Base-by-base conservation (phyloP, 2,329 filamentous ascomycete species). In the Trichoderma hamatum region DNA sequence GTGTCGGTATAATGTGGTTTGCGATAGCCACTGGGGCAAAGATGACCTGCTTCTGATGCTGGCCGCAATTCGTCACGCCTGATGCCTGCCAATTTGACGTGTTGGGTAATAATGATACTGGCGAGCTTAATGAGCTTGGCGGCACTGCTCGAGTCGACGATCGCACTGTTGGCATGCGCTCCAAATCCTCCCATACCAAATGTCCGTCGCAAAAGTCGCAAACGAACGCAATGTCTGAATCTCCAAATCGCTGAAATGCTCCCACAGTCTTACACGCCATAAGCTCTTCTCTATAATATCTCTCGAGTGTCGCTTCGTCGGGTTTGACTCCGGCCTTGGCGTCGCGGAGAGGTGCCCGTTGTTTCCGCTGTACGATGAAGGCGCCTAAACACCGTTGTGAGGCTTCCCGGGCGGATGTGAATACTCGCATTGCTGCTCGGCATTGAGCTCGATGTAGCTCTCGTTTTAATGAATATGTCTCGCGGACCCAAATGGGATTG, bases 181-280 rank as follows among this genome's bases (percentile, higher is more conserved):
- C 80, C 36, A 89, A 73, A 73, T 89, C 85, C 69, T 85, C 82
- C 87, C 87, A 89, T 26, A 89, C 78, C 28, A 89, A 78, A 73
- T 86, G 85, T 2, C 87, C 87, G 74, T 88, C 86, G 78, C 87
- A 89, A 74, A 84, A 89, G 77, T 89, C 86, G 78, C 87, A 89
- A 9, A 87, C 80, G 73, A 88, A 89, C 9, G 84, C 86, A 59
- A 88, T 81, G 70, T 88, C 86, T 49, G 77, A 75, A 36, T 87
- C 83, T 52, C 82, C 84, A 64, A 88, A 84, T 16, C 85, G 82
- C 76, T 87, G 84, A 70, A 88, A 88, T 32, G 81, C 79, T n/a
- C 87, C 87, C 2, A 86, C 80, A 4, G 76, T 75, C 72, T 85
- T 85, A 77, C 86, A 88, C 28, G 80, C 78, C 34, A 79, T 78